These are phyloP conservation scores for Zygoascus meyerae DNA, from an alignment of 1,139 yeast species.

Conservation along the genomic window DNA sequence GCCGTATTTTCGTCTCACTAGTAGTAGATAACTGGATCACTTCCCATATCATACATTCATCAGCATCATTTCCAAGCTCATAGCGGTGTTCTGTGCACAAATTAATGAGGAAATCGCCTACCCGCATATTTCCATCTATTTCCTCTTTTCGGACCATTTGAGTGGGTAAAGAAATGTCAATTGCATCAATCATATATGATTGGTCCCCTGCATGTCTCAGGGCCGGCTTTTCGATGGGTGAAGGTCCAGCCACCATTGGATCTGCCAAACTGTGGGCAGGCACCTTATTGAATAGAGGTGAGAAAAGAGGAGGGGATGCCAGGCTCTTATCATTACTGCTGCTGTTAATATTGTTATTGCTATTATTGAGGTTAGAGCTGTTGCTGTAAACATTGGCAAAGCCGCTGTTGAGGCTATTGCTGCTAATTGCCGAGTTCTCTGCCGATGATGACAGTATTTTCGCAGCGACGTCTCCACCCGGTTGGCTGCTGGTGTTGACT, in stretches of 20 bases:
- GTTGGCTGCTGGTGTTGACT: too few species aligned
- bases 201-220: too few species aligned
- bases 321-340: too few species aligned
- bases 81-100: constrained; percentile 25
- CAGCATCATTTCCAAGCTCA: constrained; percentile 21
- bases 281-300: neutral
- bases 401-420: too few species aligned
- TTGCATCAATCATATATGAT: neutral
- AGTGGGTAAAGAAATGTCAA: constrained; percentile 4
- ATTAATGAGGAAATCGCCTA: constrained; percentile 1
- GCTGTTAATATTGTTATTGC: too few species aligned
- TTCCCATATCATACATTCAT: constrained; percentile 27
- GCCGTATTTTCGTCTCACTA: constrained; percentile 14
- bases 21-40: constrained; percentile 10
- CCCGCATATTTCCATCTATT: neutral
- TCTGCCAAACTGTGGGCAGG: neutral
- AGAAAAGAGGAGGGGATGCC: too few species aligned
- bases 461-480: too few species aligned
- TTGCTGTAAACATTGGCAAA: too few species aligned
- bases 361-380: too few species aligned
- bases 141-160: constrained; percentile 7
- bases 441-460: too few species aligned
- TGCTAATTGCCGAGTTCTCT: too few species aligned
- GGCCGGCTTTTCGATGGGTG: too few species aligned
- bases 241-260: neutral